phyloP scores from a whole-genome alignment of 768 basidiomycete species.

The Clavaria fumosa region DNA sequence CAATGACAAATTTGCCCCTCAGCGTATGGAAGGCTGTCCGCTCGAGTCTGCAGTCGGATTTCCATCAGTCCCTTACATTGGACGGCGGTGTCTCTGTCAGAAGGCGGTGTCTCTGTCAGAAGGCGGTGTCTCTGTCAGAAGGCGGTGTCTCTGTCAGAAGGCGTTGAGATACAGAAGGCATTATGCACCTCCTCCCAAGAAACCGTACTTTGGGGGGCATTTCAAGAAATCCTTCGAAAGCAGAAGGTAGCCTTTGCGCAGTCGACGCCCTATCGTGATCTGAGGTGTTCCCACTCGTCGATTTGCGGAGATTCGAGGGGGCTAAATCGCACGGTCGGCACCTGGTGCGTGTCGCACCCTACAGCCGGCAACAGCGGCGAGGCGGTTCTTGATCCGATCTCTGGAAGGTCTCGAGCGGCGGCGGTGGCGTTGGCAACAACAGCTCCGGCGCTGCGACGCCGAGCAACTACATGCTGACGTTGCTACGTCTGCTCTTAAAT shows the following conservation, averaged over 20 bases:
- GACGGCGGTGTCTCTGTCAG: too few relatives aligned
- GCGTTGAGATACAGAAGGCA: conserved; percentile 47
- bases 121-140: too few relatives aligned
- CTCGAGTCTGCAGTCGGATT: too few relatives aligned
- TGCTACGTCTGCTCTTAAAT: conserved; percentile 57
- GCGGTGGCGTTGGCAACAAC: too few relatives aligned
- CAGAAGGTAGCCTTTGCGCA: conserved; percentile 26
- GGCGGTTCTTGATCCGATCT: conserved; percentile 27
- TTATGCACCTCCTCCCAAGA: conserved; percentile 66
- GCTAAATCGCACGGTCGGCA: conserved; percentile 42
- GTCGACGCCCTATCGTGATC: conserved; percentile 29
- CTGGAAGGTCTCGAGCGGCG: conserved; percentile 15
- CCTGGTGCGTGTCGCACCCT: conserved; percentile 29
- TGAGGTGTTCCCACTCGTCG: conserved; percentile 65
- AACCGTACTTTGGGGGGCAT: conserved; percentile 37
- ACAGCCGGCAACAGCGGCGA: conserved; percentile 9
- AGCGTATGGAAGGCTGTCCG: too few relatives aligned
- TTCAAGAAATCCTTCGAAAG: conserved; percentile 15
- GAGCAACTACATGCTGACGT: conserved; percentile 48
- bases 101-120: too few relatives aligned
- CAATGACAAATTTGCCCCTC: too few relatives aligned
- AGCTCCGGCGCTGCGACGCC: too few relatives aligned
- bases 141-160: conserved; percentile 40
- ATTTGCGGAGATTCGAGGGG: conserved; percentile 71
- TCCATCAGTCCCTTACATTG: too few relatives aligned